Conservation (phyloP, 169 alveolate genomes). For the Cytauxzoon felis region DNA sequence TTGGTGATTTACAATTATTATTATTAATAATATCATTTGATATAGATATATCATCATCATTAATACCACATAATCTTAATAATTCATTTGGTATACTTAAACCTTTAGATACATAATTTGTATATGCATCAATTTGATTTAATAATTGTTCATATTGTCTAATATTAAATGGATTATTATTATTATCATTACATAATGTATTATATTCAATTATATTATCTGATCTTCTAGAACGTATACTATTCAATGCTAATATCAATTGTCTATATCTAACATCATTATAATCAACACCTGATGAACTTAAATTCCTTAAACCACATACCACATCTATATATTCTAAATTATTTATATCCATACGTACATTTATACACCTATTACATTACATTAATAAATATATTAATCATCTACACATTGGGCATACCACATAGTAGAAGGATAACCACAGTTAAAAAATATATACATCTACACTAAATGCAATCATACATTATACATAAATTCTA, state of each 20-base stretch:
- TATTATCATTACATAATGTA: background rate
- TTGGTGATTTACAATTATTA: too few species aligned
- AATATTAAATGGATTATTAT: constrained; percentile 19
- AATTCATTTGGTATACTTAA: constrained; percentile 10
- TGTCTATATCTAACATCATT: constrained; percentile 29
- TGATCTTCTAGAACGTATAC: constrained; percentile 1
- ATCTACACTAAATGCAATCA: too few species aligned
- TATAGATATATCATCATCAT: background rate
- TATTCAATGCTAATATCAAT: constrained; percentile 4
- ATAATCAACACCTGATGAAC: constrained; percentile 13
- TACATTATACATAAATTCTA: too few species aligned
- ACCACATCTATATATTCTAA: constrained; percentile 24
- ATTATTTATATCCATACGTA: constrained; percentile 11
- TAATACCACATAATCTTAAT: constrained; percentile 8
- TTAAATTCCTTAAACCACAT: constrained; percentile 16
- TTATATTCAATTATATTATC: constrained; percentile 5
- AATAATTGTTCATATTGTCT: constrained; percentile 1
- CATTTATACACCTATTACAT: background rate
- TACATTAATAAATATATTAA: constrained; percentile 2
- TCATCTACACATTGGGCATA: too few species aligned
- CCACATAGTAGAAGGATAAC: too few species aligned
- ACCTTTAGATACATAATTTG: constrained; percentile 21
- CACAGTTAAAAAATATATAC: background rate
- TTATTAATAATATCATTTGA: background rate
- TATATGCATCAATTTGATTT: constrained; percentile 20